These are phyloP conservation scores for Agrocybe praecox DNA, from an alignment of 768 basidiomycete species.

Conservation along the genomic window DNA sequence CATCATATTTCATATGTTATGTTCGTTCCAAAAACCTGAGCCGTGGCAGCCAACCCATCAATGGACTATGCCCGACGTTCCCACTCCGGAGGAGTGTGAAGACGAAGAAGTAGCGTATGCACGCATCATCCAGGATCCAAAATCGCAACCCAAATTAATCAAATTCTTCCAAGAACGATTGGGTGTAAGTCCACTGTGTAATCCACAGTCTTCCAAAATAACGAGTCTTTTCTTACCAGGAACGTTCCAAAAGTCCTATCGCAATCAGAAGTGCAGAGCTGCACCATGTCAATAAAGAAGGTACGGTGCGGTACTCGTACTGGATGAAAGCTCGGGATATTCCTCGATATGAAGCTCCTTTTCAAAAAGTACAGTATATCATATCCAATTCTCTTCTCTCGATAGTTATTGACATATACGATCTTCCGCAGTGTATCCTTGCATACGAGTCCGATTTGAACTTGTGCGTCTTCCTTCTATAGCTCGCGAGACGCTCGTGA, in stretches of 20 bases:
- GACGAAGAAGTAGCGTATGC: conserved; percentile 49
- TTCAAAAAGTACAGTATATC: conserved; percentile 66
- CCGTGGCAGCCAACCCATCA: conserved; percentile 72
- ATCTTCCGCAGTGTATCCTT: conserved; percentile 62
- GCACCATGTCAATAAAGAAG: conserved; percentile 43
- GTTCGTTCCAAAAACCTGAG: conserved; percentile 84
- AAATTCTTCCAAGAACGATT: conserved; percentile 33
- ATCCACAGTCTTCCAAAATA: background rate
- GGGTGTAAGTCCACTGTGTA: conserved; percentile 17
- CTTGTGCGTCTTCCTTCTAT: conserved; percentile 52
- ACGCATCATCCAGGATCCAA: conserved; percentile 33
- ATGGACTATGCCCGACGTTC: conserved; percentile 64
- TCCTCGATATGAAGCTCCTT: conserved; percentile 66
- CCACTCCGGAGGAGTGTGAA: conserved; percentile 65
- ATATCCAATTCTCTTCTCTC: background rate
- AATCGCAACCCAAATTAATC: conserved; percentile 32
- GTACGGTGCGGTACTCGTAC: conserved; percentile 58
- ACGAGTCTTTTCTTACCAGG: conserved; percentile 37
- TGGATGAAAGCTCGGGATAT: conserved; percentile 81
- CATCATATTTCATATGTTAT: conserved; percentile 62
- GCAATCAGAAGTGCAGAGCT: conserved; percentile 58
- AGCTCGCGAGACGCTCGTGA: background rate
- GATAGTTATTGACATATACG: background rate
- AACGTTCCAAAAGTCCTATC: conserved; percentile 69
- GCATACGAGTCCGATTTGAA: conserved; percentile 78